A percentile compares a stretch with the other conserved stretches of the same genome.
Evolutionary conservation across 495 filamentous ascomycete genomes (phyloP).

Genomic region (Bryoglossum gracile): DNA sequence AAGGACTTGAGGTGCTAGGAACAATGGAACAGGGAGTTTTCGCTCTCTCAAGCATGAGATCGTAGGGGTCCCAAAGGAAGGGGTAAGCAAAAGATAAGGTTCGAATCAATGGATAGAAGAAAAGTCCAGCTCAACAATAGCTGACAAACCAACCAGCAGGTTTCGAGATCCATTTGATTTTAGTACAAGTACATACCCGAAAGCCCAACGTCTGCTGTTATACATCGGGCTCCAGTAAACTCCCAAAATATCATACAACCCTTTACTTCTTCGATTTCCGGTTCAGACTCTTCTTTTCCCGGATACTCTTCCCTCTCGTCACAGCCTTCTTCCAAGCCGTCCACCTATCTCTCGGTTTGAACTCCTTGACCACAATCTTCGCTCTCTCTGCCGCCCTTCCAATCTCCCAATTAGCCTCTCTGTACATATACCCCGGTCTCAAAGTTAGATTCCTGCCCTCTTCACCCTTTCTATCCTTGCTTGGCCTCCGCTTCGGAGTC

Average conservation of each 20-base stretch:
- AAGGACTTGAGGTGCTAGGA: no score
- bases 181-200: background rate
- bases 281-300: conserved; percentile 52
- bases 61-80: no score
- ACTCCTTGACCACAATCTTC: conserved; percentile 43
- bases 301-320: conserved; percentile 43
- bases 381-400: conserved; percentile 59
- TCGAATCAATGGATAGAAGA: no score
- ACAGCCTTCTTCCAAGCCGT: conserved; percentile 55
- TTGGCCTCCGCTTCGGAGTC: conserved; percentile 30
- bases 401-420: conserved; percentile 80
- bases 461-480: conserved; percentile 23
- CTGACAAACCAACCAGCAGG: background rate
- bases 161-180: background rate
- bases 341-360: conserved; percentile 51
- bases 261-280: conserved; percentile 18
- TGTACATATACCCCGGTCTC: conserved; percentile 68
- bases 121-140: background rate
- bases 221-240: background rate
- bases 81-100: no score
- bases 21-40: no score
- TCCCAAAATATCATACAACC: background rate
- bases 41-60: no score
- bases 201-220: background rate
- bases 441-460: conserved; percentile 31